These are phyloP conservation scores for Mycena haematopus DNA, from an alignment of 768 basidiomycete genomes.

Conservation along the genomic window DNA sequence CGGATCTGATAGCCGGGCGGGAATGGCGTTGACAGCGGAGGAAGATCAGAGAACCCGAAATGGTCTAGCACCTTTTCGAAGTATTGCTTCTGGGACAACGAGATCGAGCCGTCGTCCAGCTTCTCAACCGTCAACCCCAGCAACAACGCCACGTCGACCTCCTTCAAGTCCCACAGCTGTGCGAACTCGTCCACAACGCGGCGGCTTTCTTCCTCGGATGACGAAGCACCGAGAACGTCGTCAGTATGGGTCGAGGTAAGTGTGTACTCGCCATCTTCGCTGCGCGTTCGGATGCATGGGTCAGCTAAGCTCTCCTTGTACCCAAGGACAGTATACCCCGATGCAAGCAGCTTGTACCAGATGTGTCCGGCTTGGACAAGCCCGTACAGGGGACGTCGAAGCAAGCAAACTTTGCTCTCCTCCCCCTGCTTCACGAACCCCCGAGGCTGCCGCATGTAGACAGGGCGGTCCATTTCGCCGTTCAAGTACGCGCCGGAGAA, in stretches of 20 bases:
- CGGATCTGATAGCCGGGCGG: slow-evolving; percentile 1
- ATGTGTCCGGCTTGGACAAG: slow-evolving; percentile 5
- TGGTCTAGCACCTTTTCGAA: slow-evolving; percentile 4
- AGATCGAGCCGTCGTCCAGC: background rate
- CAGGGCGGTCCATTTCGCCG: slow-evolving; percentile 3
- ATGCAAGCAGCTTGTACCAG: background rate
- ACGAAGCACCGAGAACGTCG: background rate
- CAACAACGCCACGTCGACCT: slow-evolving; percentile 4
- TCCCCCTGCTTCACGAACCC: slow-evolving; percentile 18
- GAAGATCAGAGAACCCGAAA: slow-evolving; percentile 1
- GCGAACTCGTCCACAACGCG: slow-evolving; percentile 8
- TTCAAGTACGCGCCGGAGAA: slow-evolving; percentile 9
- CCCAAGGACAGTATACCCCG: slow-evolving; percentile 1
- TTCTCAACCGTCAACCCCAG: background rate
- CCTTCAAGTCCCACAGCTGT: slow-evolving; percentile 17
- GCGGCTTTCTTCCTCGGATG: slow-evolving; percentile 1
- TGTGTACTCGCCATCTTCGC: background rate
- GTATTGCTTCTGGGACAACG: background rate
- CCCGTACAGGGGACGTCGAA: slow-evolving; percentile 10
- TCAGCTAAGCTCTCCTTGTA: slow-evolving; percentile 6
- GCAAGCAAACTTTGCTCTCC: slow-evolving; percentile 15
- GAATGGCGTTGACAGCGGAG: background rate
- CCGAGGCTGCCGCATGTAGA: slow-evolving; percentile 11
- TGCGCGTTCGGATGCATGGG: slow-evolving; percentile 8
- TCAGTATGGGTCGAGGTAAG: slow-evolving; percentile 16